phyloP scores from a whole-genome alignment of 2,329 filamentous ascomycete species.

The Shiraia bambusicola region DNA sequence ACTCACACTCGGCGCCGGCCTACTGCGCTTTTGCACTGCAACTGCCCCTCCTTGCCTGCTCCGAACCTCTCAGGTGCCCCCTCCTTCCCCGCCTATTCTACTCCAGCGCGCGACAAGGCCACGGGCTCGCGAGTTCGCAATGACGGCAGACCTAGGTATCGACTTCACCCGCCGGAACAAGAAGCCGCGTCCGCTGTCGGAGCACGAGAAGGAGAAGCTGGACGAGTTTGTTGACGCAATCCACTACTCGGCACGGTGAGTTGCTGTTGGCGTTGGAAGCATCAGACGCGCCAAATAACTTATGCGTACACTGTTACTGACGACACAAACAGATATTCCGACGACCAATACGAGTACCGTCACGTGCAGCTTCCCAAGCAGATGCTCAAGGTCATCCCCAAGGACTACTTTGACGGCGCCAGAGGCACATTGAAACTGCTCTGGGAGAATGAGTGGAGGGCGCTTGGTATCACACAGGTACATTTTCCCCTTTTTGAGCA shows the following conservation, averaged over 20 bases:
- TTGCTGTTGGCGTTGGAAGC: conserved; percentile 18
- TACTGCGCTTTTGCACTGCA: background rate
- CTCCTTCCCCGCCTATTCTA: too few relatives aligned
- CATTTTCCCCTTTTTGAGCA: too few relatives aligned
- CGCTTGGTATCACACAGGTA: conserved; percentile 94
- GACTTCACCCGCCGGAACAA: conserved; percentile 86
- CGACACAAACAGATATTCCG: conserved; percentile 72
- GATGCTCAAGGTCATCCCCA: conserved; percentile 96
- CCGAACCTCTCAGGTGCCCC: conserved; percentile 1
- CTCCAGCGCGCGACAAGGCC: too few relatives aligned
- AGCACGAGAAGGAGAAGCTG: conserved; percentile 77
- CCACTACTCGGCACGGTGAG: conserved; percentile 89
- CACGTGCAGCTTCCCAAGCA: conserved; percentile 97
- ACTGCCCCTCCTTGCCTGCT: background rate
- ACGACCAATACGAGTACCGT: conserved; percentile 91
- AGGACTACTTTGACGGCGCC: conserved; percentile 85
- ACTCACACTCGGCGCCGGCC: background rate
- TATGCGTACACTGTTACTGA: conserved; percentile 13
- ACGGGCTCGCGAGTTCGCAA: conserved; percentile 39
- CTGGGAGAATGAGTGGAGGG: conserved; percentile 98
- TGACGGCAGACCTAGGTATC: conserved; percentile 58
- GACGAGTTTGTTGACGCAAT: conserved; percentile 93
- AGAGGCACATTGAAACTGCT: conserved; percentile 94
- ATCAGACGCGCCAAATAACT: conserved; percentile 11
- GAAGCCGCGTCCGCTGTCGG: conserved; percentile 75